Base-by-base conservation (phyloP, 495 filamentous ascomycete genomes). In the Amorphotheca resinae region DNA sequence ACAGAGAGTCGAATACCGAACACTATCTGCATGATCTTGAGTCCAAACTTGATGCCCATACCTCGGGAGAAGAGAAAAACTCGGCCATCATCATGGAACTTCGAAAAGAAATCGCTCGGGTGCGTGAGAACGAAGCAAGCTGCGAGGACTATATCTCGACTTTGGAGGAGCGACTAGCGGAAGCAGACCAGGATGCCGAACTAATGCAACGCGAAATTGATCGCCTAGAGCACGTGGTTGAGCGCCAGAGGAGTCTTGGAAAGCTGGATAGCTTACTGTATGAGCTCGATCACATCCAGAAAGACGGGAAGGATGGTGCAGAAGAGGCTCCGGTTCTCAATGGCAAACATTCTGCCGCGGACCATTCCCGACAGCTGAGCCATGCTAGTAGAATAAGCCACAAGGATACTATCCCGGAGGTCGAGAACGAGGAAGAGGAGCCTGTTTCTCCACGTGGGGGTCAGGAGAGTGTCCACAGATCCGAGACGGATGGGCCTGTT, bases 121-220 rank as follows among this genome's bases (percentile, higher is more conserved):
- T 87, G 33, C 83, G 88, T 11, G 93, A 94, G 41, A 95, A 83
- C 55, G 91, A 99, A 63, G 71, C 79, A 16, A 75, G 78, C 41
- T 82, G 74, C 51, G 91, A 99, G 55, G 89, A 95, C 41, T 99
- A 99, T 56, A 96, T 99, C 36, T 88, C 91, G 2, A 96, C 89
- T 1, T 67, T 99, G 25, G 91, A 99, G 61, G 91, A 96, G 60
- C 80, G 91, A 14, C 74, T 99, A 12, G 93, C 93, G 0, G 91
- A 99, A 61, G 76, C 87, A 3, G 91, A 99, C 53, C 89, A 95
- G 56, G 93, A 99, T 54, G 79, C 85, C 55, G 91, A 96, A 55
- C 59, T 93, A 43, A 93, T 96, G 88, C 86, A 95, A 62, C 82
- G 87, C 20, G 91, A 99, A 57, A 83, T 99, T 52, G 80, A 93